A percentile compares a stretch with the other conserved stretches of the same genome.
These are phyloP conservation scores for Hymenoscyphus albidus DNA, from an alignment of 2,329 filamentous ascomycete species.

Conservation along the genomic window DNA sequence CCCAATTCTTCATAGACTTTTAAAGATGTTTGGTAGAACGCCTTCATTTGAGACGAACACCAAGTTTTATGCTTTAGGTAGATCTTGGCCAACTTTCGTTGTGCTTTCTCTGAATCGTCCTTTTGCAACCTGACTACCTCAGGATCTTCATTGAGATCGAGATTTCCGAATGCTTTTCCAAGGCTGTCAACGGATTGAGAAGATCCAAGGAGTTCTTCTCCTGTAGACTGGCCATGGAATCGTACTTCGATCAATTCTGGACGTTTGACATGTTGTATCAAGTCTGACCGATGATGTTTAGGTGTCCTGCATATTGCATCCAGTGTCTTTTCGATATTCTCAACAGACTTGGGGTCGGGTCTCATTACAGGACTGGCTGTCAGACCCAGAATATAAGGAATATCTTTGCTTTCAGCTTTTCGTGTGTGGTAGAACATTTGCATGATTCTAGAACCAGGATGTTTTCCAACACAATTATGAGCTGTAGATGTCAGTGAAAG, in stretches of 20 bases:
- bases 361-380: slow-evolving; percentile 35
- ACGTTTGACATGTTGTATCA: slow-evolving; percentile 29
- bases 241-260: slow-evolving; percentile 25
- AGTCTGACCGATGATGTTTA: slow-evolving; percentile 50
- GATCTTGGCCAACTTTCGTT: slow-evolving; percentile 38
- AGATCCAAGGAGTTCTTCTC: slow-evolving; percentile 1
- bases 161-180: slow-evolving; percentile 22
- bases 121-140: slow-evolving; percentile 47
- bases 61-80: slow-evolving; percentile 47
- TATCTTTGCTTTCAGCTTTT: slow-evolving; percentile 13
- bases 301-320: slow-evolving; percentile 55
- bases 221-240: slow-evolving; percentile 13
- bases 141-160: slow-evolving; percentile 61
- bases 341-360: slow-evolving; percentile 26
- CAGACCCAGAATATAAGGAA: slow-evolving; percentile 34
- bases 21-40: slow-evolving; percentile 47
- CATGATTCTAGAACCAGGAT: slow-evolving; percentile 34
- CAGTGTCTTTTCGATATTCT: slow-evolving; percentile 49
- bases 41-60: slow-evolving; percentile 52
- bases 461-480: slow-evolving; percentile 33
- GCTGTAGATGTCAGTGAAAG: slow-evolving; percentile 20
- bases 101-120: slow-evolving; percentile 41
- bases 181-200: slow-evolving; percentile 25
- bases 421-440: slow-evolving; percentile 30
- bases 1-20: slow-evolving; percentile 58